phyloP scores from a whole-genome alignment of 306 rosid genomes.

The Ammopiptanthus mongolicus region DNA sequence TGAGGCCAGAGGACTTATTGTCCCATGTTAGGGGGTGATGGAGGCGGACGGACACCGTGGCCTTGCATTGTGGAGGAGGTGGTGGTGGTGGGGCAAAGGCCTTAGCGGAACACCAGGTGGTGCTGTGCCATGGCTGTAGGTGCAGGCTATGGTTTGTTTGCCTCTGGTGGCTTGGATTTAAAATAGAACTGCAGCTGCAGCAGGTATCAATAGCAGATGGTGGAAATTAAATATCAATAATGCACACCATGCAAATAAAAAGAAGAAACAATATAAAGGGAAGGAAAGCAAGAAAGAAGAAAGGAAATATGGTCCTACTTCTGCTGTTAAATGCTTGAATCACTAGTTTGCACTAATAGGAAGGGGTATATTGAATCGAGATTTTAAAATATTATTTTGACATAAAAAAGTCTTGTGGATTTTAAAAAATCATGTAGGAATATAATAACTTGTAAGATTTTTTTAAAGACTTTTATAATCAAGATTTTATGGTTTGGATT shows the following conservation, averaged over 20 bases:
- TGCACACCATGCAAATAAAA: neutral
- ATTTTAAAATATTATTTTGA: too few species aligned
- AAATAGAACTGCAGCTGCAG: conserved; percentile 89
- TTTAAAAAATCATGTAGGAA: too few species aligned
- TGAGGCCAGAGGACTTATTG: neutral
- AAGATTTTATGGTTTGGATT: too few species aligned
- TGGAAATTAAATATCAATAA: neutral
- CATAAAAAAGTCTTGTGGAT: too few species aligned
- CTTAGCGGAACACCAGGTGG: conserved; percentile 85
- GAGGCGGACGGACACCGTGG: conserved; percentile 52
- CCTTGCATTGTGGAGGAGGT: conserved; percentile 62
- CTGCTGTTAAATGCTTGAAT: neutral
- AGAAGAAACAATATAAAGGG: neutral
- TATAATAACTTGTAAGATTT: too few species aligned
- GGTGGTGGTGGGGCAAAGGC: conserved; percentile 80
- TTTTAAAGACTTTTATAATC: too few species aligned
- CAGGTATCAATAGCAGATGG: neutral
- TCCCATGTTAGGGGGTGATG: conserved; percentile 70
- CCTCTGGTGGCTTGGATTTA: conserved; percentile 82
- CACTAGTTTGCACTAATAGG: neutral
- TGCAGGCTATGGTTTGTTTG: conserved; percentile 70
- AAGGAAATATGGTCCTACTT: neutral
- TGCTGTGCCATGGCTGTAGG: conserved; percentile 57
- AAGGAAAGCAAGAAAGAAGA: neutral
- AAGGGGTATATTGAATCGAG: too few species aligned